Conservation (phyloP, 768 basidiomycete species). For the Kwoniella shandongensis region DNA sequence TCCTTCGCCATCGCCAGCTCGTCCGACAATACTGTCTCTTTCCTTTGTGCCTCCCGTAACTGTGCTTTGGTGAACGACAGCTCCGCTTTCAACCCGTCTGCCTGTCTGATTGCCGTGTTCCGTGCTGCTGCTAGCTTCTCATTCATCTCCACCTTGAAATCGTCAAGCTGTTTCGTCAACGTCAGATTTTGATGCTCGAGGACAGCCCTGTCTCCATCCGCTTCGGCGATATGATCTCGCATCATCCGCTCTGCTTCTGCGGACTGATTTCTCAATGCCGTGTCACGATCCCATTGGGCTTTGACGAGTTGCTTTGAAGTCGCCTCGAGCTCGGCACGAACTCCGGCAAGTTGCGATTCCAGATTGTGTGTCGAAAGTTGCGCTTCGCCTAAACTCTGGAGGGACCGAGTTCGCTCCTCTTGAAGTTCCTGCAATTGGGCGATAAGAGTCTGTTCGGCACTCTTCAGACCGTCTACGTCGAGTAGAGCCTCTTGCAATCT, state of each 20-base stretch:
- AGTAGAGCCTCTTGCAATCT: conserved; percentile 44
- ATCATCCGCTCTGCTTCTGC: conserved; percentile 64
- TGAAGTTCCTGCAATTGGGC: conserved; percentile 66
- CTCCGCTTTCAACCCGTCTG: conserved; percentile 72
- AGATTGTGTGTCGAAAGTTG: conserved; percentile 71
- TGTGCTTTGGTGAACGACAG: conserved; percentile 57
- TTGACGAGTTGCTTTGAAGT: conserved; percentile 68
- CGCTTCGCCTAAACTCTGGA: conserved; percentile 72
- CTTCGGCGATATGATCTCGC: conserved; percentile 86
- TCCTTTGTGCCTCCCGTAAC: conserved; percentile 41
- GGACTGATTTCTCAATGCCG: conserved; percentile 69
- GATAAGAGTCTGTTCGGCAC: conserved; percentile 49
- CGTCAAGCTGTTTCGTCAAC: conserved; percentile 70
- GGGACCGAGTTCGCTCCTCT: conserved; percentile 71
- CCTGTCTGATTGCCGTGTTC: conserved; percentile 38
- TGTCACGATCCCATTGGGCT: conserved; percentile 74
- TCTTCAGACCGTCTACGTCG: conserved; percentile 58
- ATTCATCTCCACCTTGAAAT: conserved; percentile 61
- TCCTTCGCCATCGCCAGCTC: conserved; percentile 48
- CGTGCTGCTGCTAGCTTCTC: conserved; percentile 33
- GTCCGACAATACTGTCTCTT: conserved; percentile 38
- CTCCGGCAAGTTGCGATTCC: conserved; percentile 69
- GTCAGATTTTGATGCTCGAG: conserved; percentile 81
- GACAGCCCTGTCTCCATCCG: conserved; percentile 89
- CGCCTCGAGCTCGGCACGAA: conserved; percentile 70